Base-by-base conservation (phyloP, 257 asterid species). In the Forsythia suspensa region DNA sequence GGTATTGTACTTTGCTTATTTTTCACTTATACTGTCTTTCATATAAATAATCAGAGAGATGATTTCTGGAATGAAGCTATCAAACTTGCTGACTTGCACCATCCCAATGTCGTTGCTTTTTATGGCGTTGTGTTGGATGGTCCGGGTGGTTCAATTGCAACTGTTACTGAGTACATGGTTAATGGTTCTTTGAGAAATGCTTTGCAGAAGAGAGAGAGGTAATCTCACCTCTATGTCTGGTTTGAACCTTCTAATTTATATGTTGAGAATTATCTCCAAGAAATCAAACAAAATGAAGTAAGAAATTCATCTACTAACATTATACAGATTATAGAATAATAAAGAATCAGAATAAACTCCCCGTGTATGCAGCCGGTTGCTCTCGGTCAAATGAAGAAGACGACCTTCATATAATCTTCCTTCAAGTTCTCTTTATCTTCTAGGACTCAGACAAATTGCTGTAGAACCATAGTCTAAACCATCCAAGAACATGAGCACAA, bases 31-130 rank as follows among this genome's bases (percentile, higher is more conserved):
- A 12, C 76, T 72, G 29, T 78, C 20, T 68, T 70, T 76, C 36
- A 41, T 74, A 75, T 78, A 40, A 67, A 70, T 81, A 71, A 42
- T 80, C 80, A 96, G 99, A 90, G 96, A 87, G 94, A 90, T 86
- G 99, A 96, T 80, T 96, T 96, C 89, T 96, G 99, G 98, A 96
- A 94, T 83, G 99, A 96, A 90, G 99, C 99, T 20, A 90, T 91
- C 80, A 96, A 94, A 84, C 95, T 96, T 73, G 99, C 98, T 42
- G 99, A 92, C 81, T 88, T 96, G 91, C 99, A 96, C 89, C 99
- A 96, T 86, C 99, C 99, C 12, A 96, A 96, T 55, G 99, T 96
- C 76, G 98, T 96, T 80, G 98, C 99, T 48, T 96, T 96, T 82
- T 96, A 96, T 73, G 99, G 99, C 68, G 94, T 96, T 83, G 98